These are phyloP conservation scores for Fusarium buharicum DNA, from an alignment of 2,329 filamentous ascomycete species.

Conservation along the genomic window DNA sequence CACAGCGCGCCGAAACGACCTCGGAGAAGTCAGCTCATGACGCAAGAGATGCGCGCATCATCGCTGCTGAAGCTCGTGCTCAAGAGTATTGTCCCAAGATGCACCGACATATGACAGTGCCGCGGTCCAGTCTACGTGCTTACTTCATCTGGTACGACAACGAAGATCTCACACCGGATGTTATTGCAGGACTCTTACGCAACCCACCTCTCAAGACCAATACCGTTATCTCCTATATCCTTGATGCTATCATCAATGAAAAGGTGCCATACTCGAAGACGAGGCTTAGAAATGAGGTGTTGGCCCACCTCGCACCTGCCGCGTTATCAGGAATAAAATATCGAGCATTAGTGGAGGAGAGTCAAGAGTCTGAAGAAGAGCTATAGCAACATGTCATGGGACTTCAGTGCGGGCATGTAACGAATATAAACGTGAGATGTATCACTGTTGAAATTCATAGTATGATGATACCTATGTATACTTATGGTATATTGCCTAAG, in stretches of 20 bases:
- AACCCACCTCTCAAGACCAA: conserved; percentile 66
- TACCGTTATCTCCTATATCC: conserved; percentile 69
- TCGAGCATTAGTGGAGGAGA: conserved; percentile 40
- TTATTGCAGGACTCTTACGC: conserved; percentile 66
- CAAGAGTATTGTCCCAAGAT: conserved; percentile 51
- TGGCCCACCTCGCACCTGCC: conserved; percentile 49
- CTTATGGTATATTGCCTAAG: too few species aligned
- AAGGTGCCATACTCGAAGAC: conserved; percentile 60
- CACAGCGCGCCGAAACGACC: conserved; percentile 3
- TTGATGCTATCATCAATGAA: conserved; percentile 64
- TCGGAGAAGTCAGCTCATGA: background rate
- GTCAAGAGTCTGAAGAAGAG: conserved; percentile 10
- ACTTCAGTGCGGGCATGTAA: too few species aligned
- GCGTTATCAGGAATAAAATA: conserved; percentile 39
- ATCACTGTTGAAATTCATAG: too few species aligned
- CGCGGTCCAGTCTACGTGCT: conserved; percentile 59
- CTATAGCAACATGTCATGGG: background rate
- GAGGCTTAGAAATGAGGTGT: conserved; percentile 58
- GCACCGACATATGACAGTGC: conserved; percentile 34
- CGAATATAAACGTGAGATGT: too few species aligned
- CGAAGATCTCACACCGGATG: conserved; percentile 57
- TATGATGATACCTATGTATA: too few species aligned
- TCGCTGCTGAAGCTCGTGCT: conserved; percentile 56
- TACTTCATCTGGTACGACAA: conserved; percentile 73
- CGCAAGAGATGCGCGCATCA: conserved; percentile 54